phyloP scores from a whole-genome alignment of 495 filamentous ascomycete genomes.

The Apodospora peruviana region DNA sequence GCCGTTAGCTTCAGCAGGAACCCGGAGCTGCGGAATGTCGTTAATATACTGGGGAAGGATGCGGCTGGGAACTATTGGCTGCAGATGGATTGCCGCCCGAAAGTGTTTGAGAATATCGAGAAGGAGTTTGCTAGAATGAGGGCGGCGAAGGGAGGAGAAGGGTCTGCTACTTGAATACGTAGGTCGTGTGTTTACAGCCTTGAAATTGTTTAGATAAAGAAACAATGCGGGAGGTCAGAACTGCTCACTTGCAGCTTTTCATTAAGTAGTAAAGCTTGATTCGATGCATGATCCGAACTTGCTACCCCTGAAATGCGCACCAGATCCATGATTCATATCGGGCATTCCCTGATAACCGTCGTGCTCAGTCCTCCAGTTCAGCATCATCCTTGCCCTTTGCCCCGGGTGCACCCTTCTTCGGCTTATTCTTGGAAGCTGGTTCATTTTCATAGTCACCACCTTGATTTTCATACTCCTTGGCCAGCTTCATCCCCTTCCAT shows the following conservation, averaged over 20 bases:
- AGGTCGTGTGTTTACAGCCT: no score
- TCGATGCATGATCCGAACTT: no score
- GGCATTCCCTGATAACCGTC: no score
- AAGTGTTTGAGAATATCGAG: slow-evolving; percentile 24
- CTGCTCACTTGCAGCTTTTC: no score
- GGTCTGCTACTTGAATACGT: no score
- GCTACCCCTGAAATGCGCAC: no score
- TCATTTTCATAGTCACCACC: slow-evolving; percentile 50
- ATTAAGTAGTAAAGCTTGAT: no score
- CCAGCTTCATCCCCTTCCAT: slow-evolving; percentile 52
- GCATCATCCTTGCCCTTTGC: slow-evolving; percentile 32
- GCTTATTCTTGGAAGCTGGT: slow-evolving; percentile 47
- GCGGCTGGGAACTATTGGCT: slow-evolving; percentile 43
- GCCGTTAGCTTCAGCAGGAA: background rate
- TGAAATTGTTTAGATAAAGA: no score
- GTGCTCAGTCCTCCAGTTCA: no score
- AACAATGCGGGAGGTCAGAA: no score
- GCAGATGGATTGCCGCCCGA: slow-evolving; percentile 15
- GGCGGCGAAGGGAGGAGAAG: no score
- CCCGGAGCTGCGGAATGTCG: slow-evolving; percentile 17
- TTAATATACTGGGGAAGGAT: slow-evolving; percentile 39
- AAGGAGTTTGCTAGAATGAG: slow-evolving; percentile 20
- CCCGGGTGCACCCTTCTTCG: slow-evolving; percentile 41
- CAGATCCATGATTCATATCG: no score
- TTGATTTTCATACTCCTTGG: slow-evolving; percentile 49